These are phyloP conservation scores for Leishmania amazonensis DNA, from an alignment of 208 protist species.

Conservation along the genomic window DNA sequence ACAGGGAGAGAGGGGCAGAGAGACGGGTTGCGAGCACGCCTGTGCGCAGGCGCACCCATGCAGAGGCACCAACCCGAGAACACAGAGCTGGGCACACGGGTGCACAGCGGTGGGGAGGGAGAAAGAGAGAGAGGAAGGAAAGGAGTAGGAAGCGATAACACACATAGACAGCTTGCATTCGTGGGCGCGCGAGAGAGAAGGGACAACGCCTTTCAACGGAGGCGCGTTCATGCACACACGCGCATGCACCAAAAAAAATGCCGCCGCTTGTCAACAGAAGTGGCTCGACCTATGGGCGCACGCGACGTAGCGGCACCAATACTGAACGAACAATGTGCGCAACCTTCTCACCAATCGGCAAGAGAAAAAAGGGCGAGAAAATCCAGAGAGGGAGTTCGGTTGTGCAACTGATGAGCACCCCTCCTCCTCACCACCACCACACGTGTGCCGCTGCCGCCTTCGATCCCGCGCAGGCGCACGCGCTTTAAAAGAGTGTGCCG, in stretches of 20 bases:
- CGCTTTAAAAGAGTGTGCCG: slow-evolving; percentile 55
- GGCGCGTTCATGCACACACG: not conserved
- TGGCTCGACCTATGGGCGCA: not conserved
- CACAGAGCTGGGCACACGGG: no score
- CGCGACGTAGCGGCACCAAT: not conserved
- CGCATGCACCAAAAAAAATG: not conserved
- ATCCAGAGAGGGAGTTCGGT: not conserved
- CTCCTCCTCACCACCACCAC: not conserved
- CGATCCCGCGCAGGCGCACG: not conserved
- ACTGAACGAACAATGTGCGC: not conserved
- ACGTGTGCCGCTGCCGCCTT: not conserved
- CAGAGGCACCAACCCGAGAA: no score
- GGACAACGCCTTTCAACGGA: not conserved
- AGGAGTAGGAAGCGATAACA: not conserved
- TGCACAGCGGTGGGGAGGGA: not conserved
- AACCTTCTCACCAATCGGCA: not conserved
- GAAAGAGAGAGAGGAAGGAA: not conserved
- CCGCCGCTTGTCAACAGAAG: not conserved
- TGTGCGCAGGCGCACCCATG: no score
- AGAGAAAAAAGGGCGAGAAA: not conserved
- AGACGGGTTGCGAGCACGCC: not conserved
- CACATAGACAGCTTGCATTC: not conserved
- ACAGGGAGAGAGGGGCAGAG: not conserved
- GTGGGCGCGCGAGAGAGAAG: not conserved
- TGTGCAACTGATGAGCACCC: not conserved